phyloP scores from a whole-genome alignment of 2,329 filamentous ascomycete genomes.

The Fusarium heterosporum region DNA sequence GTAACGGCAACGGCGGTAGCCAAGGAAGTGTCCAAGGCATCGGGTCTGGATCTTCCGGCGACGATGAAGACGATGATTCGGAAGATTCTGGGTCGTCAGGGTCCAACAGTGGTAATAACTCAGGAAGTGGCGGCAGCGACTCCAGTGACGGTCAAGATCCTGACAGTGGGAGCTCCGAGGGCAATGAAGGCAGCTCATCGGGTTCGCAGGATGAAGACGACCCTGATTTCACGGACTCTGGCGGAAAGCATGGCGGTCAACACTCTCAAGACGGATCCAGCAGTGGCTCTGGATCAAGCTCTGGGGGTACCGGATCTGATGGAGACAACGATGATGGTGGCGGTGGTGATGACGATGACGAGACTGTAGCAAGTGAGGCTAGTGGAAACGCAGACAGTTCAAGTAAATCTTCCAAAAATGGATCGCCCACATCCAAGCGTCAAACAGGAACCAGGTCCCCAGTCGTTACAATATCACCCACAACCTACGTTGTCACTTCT shows the following conservation, averaged over 20 bases:
- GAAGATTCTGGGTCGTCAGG: not conserved
- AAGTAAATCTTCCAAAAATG: not conserved
- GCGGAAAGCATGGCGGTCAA: not conserved
- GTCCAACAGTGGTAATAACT: not conserved
- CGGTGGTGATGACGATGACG: not conserved
- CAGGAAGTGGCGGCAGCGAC: not conserved
- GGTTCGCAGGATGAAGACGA: not conserved
- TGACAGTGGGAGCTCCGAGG: not conserved
- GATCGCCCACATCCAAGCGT: not conserved
- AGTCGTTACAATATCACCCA: not conserved
- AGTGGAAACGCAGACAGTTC: not conserved
- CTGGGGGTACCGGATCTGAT: not conserved
- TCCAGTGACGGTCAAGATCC: not conserved
- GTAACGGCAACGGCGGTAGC: not conserved
- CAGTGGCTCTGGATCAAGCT: not conserved
- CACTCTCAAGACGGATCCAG: not conserved
- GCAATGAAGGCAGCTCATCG: not conserved
- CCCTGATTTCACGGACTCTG: not conserved
- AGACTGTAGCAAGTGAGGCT: no score
- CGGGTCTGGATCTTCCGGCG: not conserved
- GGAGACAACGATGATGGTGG: not conserved
- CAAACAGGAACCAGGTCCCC: not conserved
- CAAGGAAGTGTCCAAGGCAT: not conserved
- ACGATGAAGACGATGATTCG: not conserved
- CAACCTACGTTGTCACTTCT: constrained; percentile 12